These are phyloP conservation scores for Apiotrichum veenhuisii DNA, from an alignment of 1,284 basidiomycete species.

Conservation along the genomic window DNA sequence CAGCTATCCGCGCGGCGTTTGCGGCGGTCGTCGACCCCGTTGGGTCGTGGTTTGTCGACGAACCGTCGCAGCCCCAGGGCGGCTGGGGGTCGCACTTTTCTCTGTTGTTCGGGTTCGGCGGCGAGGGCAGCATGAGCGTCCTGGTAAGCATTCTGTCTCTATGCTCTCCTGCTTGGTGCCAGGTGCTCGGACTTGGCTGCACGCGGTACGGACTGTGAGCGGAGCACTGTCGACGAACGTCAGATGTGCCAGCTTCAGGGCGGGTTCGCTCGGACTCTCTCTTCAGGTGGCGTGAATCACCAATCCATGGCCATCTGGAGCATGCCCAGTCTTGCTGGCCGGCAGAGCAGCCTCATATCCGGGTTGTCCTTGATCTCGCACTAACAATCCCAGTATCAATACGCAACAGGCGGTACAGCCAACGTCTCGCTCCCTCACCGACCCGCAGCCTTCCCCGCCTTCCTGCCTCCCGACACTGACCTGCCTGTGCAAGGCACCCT, in stretches of 20 bases:
- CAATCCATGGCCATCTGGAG: too few species aligned
- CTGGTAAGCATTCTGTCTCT: not conserved
- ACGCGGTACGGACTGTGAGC: too few species aligned
- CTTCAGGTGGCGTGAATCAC: too few species aligned
- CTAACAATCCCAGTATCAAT: not conserved
- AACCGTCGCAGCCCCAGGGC: not conserved
- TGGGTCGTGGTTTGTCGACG: not conserved
- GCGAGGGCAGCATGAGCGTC: not conserved
- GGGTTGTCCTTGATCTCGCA: not conserved
- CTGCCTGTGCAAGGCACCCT: conserved; percentile 40
- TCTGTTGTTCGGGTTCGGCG: not conserved
- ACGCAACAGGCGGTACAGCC: not conserved
- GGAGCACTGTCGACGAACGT: too few species aligned
- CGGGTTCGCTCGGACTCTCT: too few species aligned
- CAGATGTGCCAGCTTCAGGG: too few species aligned
- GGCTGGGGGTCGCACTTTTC: not conserved
- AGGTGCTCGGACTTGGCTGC: not conserved
- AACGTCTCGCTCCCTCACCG: conserved; percentile 47
- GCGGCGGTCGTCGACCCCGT: conserved; percentile 3
- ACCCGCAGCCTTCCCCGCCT: conserved; percentile 46
- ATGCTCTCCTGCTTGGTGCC: too few species aligned
- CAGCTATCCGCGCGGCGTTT: conserved; percentile 4
- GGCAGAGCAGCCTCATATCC: too few species aligned
- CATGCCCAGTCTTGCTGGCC: too few species aligned
- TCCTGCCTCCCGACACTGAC: conserved; percentile 19